Conservation (phyloP, 2,329 filamentous ascomycete species). For the Penicillium sp. region DNA sequence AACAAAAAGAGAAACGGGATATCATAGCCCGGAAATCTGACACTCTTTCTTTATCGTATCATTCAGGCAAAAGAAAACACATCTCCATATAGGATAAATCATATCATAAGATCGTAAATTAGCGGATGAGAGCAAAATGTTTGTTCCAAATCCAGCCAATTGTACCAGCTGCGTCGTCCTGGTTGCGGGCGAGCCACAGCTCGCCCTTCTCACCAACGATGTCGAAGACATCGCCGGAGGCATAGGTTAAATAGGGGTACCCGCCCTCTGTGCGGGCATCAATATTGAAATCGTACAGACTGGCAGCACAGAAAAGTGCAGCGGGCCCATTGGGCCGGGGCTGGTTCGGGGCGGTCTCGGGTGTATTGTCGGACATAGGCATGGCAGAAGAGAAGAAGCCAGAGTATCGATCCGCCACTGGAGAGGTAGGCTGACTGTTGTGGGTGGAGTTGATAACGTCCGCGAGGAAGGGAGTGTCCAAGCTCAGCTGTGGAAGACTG, state of each 20-base stretch:
- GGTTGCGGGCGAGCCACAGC: slow-evolving; percentile 95
- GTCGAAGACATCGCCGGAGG: slow-evolving; percentile 90
- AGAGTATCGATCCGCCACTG: slow-evolving; percentile 60
- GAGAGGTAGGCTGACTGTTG: slow-evolving; percentile 32
- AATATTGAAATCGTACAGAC: slow-evolving; percentile 96
- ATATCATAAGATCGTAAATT: not conserved
- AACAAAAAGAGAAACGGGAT: not conserved
- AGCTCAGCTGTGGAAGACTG: slow-evolving; percentile 44
- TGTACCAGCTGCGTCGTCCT: slow-evolving; percentile 77
- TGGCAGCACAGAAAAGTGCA: slow-evolving; percentile 87
- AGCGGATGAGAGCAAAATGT: slow-evolving; percentile 71
- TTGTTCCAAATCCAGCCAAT: slow-evolving; percentile 99
- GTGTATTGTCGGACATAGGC: slow-evolving; percentile 69
- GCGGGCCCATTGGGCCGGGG: slow-evolving; percentile 49
- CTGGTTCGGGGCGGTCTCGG: slow-evolving; percentile 17
- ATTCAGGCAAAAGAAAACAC: not conserved
- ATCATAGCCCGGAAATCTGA: not conserved
- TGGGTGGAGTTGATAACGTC: slow-evolving; percentile 36
- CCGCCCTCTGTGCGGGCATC: slow-evolving; percentile 89
- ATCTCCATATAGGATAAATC: not conserved
- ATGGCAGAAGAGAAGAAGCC: slow-evolving; percentile 85
- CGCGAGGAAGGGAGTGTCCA: slow-evolving; percentile 48
- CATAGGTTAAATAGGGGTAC: slow-evolving; percentile 94
- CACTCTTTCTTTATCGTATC: not conserved
- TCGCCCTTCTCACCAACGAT: slow-evolving; percentile 96